Percentiles rank a stretch among this genome's conserved stretches.
These are phyloP conservation scores for Myrica gale DNA, from an alignment of 306 rosid species.

Conservation along the genomic window DNA sequence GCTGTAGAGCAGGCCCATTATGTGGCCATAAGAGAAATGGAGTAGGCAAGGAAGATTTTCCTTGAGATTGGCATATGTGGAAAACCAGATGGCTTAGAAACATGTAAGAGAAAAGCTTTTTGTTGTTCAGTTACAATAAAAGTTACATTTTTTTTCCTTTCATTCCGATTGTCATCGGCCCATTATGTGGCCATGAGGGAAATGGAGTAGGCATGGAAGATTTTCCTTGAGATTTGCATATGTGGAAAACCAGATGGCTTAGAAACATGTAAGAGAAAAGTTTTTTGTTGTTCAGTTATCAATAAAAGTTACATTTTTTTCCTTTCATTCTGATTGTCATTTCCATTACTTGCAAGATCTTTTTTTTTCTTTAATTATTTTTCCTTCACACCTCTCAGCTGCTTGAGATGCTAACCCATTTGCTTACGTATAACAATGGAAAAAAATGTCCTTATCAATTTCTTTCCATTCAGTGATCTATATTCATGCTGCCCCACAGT, in stretches of 20 bases:
- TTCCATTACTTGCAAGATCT: background rate
- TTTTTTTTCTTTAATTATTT: background rate
- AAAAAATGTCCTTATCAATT: background rate
- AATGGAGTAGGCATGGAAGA: conserved; percentile 33
- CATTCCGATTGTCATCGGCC: background rate
- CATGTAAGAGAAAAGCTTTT: background rate
- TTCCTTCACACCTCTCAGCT: background rate
- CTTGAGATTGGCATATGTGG: conserved; percentile 3
- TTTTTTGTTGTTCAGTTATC: background rate
- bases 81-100: background rate
- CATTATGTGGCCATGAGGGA: conserved; percentile 43
- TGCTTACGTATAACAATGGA: background rate
- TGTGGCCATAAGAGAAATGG: conserved; percentile 42
- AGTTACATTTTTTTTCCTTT: background rate
- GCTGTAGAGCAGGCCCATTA: conserved; percentile 38
- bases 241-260: conserved; percentile 2
- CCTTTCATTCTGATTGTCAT: background rate
- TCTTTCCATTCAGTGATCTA: background rate
- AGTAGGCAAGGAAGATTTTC: conserved; percentile 32
- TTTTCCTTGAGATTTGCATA: conserved; percentile 18
- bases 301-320: background rate
- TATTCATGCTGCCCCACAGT: background rate
- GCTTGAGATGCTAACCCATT: conserved; percentile 2
- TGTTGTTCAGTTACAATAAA: background rate
- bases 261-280: background rate